These are phyloP conservation scores for Tylopilus vinaceipallidus DNA, from an alignment of 768 basidiomycete species.

Conservation along the genomic window DNA sequence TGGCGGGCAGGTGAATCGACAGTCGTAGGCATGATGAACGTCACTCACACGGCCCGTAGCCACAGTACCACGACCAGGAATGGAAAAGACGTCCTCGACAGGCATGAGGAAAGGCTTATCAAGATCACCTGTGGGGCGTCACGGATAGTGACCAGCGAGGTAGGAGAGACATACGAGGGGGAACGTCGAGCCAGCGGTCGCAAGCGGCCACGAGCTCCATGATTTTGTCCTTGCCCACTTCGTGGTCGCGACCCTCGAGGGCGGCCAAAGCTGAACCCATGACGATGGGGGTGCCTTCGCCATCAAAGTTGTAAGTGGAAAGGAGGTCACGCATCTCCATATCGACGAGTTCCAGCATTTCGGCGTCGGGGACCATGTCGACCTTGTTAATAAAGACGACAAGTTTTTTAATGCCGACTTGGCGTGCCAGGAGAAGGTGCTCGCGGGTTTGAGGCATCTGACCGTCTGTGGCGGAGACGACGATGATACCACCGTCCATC, in stretches of 20 bases:
- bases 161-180: constrained; percentile 60
- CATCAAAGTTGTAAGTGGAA: constrained; percentile 90
- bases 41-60: constrained; percentile 82
- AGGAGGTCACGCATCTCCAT: constrained; percentile 99
- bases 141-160: neutral
- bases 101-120: constrained; percentile 98
- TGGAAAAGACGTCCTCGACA: constrained; percentile 96
- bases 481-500: constrained; percentile 94
- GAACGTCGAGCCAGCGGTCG: constrained; percentile 93
- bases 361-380: constrained; percentile 92
- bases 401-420: constrained; percentile 95
- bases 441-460: constrained; percentile 99
- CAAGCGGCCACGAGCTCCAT: constrained; percentile 80
- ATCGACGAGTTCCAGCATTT: constrained; percentile 99
- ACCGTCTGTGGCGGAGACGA: constrained; percentile 97
- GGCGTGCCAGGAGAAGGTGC: constrained; percentile 94
- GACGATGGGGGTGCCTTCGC: constrained; percentile 96
- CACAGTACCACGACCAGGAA: constrained; percentile 97
- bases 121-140: constrained; percentile 66
- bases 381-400: constrained; percentile 99
- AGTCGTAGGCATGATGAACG: neutral
- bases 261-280: constrained; percentile 97
- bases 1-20: constrained; percentile 25
- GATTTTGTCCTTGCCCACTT: constrained; percentile 80
- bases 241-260: constrained; percentile 79